These are phyloP conservation scores for Phtheirospermum japonicum DNA, from an alignment of 257 asterid species.

Conservation along the genomic window DNA sequence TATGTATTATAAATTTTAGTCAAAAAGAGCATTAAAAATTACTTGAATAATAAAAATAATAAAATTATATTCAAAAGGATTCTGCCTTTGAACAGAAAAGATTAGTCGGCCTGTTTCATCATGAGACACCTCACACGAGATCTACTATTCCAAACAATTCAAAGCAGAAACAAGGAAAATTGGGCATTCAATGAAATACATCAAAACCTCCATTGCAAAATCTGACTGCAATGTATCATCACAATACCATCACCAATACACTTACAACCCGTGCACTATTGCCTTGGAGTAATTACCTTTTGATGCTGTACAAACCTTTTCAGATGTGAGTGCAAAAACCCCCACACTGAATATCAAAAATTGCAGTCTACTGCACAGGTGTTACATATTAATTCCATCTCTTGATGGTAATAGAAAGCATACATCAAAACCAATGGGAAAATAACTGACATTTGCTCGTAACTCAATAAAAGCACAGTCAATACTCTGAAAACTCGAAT, in stretches of 20 bases:
- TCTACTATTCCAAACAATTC: too few species aligned
- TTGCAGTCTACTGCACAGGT: constrained; percentile 25
- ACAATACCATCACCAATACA: constrained; percentile 26
- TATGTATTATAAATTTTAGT: too few species aligned
- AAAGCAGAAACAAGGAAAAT: constrained; percentile 15
- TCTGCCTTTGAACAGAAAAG: too few species aligned
- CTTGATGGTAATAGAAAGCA: constrained; percentile 30
- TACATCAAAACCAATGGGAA: constrained; percentile 14
- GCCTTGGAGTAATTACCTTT: constrained; percentile 1
- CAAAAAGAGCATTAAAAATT: too few species aligned
- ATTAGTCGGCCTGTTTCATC: too few species aligned
- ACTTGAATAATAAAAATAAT: too few species aligned
- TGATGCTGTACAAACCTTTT: too few species aligned
- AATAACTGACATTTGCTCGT: neutral
- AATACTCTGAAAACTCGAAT: constrained; percentile 21
- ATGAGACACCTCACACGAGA: too few species aligned
- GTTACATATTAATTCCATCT: constrained; percentile 22
- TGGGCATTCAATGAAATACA: constrained; percentile 19
- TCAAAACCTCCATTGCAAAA: constrained; percentile 18
- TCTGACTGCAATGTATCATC: constrained; percentile 3
- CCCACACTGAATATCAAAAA: neutral
- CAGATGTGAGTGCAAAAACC: too few species aligned
- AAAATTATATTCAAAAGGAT: too few species aligned
- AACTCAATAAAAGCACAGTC: neutral
- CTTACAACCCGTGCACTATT: constrained; percentile 20